These are phyloP conservation scores for Peronospora farinosa DNA, from an alignment of 352 stramenopile genomes.

Conservation along the genomic window DNA sequence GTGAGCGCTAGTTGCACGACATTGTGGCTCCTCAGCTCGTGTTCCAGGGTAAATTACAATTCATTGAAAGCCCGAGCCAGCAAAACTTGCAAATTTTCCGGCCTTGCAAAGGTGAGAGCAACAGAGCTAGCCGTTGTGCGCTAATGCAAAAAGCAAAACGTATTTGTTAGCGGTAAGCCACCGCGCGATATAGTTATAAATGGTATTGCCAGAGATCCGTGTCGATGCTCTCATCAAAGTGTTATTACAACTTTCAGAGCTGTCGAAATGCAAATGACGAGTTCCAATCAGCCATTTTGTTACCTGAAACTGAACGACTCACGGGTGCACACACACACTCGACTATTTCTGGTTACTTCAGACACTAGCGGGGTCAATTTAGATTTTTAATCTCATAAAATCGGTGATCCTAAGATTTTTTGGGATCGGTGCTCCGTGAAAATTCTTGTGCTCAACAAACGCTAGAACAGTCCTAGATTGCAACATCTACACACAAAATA, in stretches of 20 bases:
- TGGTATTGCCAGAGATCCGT: slow-evolving; percentile 16
- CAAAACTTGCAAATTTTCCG: slow-evolving; percentile 4
- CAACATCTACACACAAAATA: slow-evolving; percentile 7
- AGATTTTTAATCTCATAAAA: slow-evolving; percentile 30
- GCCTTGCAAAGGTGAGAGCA: slow-evolving; percentile 40
- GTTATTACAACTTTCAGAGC: slow-evolving; percentile 22
- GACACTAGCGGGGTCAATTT: slow-evolving; percentile 29
- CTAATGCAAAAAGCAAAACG: slow-evolving; percentile 5
- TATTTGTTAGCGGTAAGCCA: neutral
- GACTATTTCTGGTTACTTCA: slow-evolving; percentile 27
- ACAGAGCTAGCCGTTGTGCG: slow-evolving; percentile 39
- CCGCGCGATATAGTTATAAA: slow-evolving; percentile 5
- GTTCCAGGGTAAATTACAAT: slow-evolving; percentile 46
- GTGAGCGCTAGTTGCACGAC: neutral
- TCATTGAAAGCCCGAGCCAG: slow-evolving; percentile 24
- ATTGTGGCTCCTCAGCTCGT: slow-evolving; percentile 45
- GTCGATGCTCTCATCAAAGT: slow-evolving; percentile 32
- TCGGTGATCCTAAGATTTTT: slow-evolving; percentile 28
- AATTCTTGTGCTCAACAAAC: slow-evolving; percentile 35
- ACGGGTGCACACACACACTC: slow-evolving; percentile 26
- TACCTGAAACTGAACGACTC: slow-evolving; percentile 11
- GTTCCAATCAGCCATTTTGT: neutral
- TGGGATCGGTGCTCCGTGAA: slow-evolving; percentile 51
- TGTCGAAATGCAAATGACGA: slow-evolving; percentile 1
- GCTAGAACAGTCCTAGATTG: slow-evolving; percentile 40